Evolutionary conservation across 805 yeast species (phyloP).

Genomic region (Saturnispora zaruensis): DNA sequence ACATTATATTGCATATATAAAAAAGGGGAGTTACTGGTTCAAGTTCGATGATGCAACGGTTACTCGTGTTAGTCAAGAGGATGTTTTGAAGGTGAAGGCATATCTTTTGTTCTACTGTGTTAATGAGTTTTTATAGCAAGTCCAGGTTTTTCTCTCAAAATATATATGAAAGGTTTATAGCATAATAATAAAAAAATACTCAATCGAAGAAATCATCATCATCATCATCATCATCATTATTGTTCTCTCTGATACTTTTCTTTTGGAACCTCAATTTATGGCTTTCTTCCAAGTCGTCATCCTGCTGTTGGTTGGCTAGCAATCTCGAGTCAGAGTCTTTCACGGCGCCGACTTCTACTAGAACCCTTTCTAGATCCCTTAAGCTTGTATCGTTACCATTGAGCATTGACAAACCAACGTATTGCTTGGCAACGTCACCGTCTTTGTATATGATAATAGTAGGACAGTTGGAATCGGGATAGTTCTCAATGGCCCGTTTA

Average conservation of each 20-base stretch:
- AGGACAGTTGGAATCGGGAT: slow-evolving; percentile 87
- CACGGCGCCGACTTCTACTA: slow-evolving; percentile 62
- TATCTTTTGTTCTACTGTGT: slow-evolving; percentile 68
- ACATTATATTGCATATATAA: slow-evolving; percentile 78
- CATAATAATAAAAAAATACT: background rate
- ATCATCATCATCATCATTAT: slow-evolving; percentile 29
- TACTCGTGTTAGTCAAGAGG: slow-evolving; percentile 51
- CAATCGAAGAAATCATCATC: slow-evolving; percentile 42
- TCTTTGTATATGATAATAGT: slow-evolving; percentile 77
- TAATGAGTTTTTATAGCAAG: slow-evolving; percentile 28
- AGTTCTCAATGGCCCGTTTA: slow-evolving; percentile 81
- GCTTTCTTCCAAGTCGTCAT: slow-evolving; percentile 48
- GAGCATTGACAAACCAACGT: slow-evolving; percentile 66
- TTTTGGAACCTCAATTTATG: slow-evolving; percentile 46
- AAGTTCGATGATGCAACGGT: slow-evolving; percentile 86
- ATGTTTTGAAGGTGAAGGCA: slow-evolving; percentile 66
- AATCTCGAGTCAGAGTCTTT: slow-evolving; percentile 60
- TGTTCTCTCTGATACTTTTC: slow-evolving; percentile 41
- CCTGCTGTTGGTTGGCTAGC: slow-evolving; percentile 45
- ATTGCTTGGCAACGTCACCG: slow-evolving; percentile 72
- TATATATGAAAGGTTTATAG: background rate
- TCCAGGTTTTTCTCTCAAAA: background rate
- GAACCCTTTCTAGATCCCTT: slow-evolving; percentile 62
- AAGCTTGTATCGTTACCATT: slow-evolving; percentile 75
- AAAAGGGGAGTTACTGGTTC: slow-evolving; percentile 73